Conservation (phyloP, 345 rosid genomes). For the Salix exigua region DNA sequence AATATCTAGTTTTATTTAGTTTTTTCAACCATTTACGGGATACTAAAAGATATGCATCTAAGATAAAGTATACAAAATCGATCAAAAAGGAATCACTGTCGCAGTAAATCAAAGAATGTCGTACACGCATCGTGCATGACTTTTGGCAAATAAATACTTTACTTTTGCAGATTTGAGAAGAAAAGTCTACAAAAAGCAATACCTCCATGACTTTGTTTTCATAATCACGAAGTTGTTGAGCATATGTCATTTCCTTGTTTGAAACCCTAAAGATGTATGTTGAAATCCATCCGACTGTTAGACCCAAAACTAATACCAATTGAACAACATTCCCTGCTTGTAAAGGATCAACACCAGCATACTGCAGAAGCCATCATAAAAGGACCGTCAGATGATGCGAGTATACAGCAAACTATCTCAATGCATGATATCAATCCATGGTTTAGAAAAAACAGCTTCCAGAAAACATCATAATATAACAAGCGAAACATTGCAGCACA, state of each 20-base stretch:
- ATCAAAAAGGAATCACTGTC: not conserved
- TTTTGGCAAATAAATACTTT: not conserved
- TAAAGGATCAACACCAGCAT: constrained; percentile 75
- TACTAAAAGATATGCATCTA: not conserved
- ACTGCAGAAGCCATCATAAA: constrained; percentile 38
- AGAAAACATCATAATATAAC: not conserved
- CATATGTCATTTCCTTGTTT: constrained; percentile 96
- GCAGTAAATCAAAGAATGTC: not conserved
- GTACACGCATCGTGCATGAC: not conserved
- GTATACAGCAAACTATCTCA: not conserved
- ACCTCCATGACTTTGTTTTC: constrained; percentile 96
- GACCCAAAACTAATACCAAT: constrained; percentile 74
- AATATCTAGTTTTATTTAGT: too few species aligned
- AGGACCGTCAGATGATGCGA: not conserved
- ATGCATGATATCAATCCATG: not conserved
- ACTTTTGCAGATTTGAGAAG: not conserved
- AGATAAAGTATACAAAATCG: not conserved
- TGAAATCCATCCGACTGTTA: constrained; percentile 89
- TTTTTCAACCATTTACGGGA: not conserved
- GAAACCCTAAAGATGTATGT: constrained; percentile 89
- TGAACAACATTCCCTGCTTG: constrained; percentile 92
- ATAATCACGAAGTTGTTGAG: constrained; percentile 89
- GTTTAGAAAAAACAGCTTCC: not conserved
- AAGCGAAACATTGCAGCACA: not conserved
- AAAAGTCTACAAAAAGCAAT: not conserved